phyloP scores from a whole-genome alignment of 768 basidiomycete species.

The Cytidiella melzeri region DNA sequence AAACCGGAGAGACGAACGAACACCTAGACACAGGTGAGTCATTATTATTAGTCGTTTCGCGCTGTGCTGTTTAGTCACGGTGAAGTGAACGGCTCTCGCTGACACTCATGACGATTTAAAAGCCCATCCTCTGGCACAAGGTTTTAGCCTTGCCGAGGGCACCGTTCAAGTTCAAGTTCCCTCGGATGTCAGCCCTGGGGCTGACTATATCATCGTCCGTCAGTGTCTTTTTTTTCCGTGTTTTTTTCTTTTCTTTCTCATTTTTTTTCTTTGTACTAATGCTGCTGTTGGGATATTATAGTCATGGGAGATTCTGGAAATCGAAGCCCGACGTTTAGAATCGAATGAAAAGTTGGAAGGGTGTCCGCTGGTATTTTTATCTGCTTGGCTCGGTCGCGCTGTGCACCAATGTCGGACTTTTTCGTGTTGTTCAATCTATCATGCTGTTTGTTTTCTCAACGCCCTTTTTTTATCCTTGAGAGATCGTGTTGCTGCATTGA shows the following conservation, averaged over 20 bases:
- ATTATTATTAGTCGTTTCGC: too few relatives aligned
- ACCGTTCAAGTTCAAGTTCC: slow-evolving; percentile 49
- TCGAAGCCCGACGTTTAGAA: slow-evolving; percentile 51
- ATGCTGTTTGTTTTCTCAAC: too few relatives aligned
- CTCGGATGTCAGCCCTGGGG: slow-evolving; percentile 30
- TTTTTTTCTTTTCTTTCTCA: background rate
- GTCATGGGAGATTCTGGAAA: slow-evolving; percentile 71
- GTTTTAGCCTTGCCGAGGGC: slow-evolving; percentile 48
- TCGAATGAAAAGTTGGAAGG: too few relatives aligned
- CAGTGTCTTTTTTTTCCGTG: slow-evolving; percentile 31
- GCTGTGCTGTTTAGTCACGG: too few relatives aligned
- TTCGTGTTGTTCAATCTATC: too few relatives aligned
- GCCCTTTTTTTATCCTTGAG: too few relatives aligned
- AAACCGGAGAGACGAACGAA: slow-evolving; percentile 34
- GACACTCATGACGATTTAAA: too few relatives aligned
- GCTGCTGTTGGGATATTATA: slow-evolving; percentile 21
- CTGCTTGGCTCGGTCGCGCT: too few relatives aligned
- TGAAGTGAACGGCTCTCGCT: too few relatives aligned
- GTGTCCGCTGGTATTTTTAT: too few relatives aligned
- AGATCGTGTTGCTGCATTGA: too few relatives aligned
- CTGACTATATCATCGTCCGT: slow-evolving; percentile 60
- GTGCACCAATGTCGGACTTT: too few relatives aligned
- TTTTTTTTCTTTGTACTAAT: background rate
- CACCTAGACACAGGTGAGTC: slow-evolving; percentile 46
- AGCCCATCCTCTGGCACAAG: slow-evolving; percentile 54